Evolutionary conservation across 345 rosid species (phyloP).

Genomic region (Citropsis articulata): DNA sequence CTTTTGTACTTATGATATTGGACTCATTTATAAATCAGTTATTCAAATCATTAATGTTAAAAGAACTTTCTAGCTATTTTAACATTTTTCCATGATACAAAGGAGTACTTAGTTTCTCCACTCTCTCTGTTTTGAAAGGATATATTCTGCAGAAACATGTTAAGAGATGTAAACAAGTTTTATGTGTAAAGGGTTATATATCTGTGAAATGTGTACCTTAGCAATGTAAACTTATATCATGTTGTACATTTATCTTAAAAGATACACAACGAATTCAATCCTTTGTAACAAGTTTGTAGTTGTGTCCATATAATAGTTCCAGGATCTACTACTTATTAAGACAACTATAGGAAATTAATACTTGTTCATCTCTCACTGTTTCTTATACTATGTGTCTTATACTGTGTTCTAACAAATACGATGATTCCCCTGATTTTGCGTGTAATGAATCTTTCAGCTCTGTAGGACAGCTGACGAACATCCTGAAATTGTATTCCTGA

Average conservation of each 20-base stretch:
- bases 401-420: background rate
- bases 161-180: background rate
- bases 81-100: background rate
- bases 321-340: background rate
- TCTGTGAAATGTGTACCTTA: background rate
- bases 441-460: conserved; percentile 44
- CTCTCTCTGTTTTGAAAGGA: background rate
- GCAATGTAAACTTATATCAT: background rate
- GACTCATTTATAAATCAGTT: background rate
- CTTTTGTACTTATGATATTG: background rate
- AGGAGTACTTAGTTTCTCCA: background rate
- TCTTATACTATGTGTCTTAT: background rate
- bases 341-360: background rate
- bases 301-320: background rate
- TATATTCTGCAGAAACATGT: background rate
- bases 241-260: background rate
- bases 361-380: background rate
- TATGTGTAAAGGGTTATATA: background rate
- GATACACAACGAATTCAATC: background rate
- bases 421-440: conserved; percentile 7
- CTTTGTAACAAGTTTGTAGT: background rate
- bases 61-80: background rate
- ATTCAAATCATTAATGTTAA: background rate
- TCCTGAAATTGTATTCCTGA: conserved; percentile 72
- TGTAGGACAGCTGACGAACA: conserved; percentile 79